A percentile compares a stretch with the other conserved stretches of the same genome.
phyloP scores from a whole-genome alignment of 169 alveolate genomes.

The Eimeria zaria region DNA sequence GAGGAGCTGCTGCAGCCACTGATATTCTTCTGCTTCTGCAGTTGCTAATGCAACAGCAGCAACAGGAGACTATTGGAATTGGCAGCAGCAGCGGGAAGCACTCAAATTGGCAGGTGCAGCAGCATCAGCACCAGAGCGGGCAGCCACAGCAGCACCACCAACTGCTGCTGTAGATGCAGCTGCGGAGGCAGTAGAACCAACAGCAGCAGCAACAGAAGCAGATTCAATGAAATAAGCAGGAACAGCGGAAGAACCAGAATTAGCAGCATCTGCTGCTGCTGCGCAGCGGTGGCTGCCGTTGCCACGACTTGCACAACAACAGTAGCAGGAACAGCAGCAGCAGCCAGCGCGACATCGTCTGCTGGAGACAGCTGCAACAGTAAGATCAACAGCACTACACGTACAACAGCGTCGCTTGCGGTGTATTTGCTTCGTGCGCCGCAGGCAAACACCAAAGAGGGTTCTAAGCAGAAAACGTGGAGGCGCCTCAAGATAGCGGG shows the following conservation, averaged over 20 bases:
- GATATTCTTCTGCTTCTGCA: too few species aligned
- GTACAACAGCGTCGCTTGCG: not conserved
- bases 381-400: not conserved
- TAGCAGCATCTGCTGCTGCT: not conserved
- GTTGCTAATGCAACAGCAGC: too few species aligned
- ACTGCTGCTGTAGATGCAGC: not conserved
- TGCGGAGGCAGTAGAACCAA: not conserved
- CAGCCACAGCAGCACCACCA: too few species aligned
- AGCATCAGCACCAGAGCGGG: too few species aligned
- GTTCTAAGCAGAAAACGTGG: conserved; percentile 79
- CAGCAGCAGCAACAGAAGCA: not conserved
- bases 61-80: too few species aligned
- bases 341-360: not conserved
- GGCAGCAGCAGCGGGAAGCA: too few species aligned
- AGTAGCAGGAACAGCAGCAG: not conserved
- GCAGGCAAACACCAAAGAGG: conserved; percentile 80
- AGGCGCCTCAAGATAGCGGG: conserved; percentile 84
- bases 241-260: too few species aligned
- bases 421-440: not conserved
- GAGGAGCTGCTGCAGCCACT: not conserved
- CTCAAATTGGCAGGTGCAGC: too few species aligned
- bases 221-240: too few species aligned
- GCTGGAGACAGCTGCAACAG: not conserved
- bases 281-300: not conserved
- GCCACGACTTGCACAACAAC: not conserved